A percentile compares a stretch with the other conserved stretches of the same genome.
Evolutionary conservation across 257 asterid genomes (phyloP).

Genomic region (Capsicum pubescens): DNA sequence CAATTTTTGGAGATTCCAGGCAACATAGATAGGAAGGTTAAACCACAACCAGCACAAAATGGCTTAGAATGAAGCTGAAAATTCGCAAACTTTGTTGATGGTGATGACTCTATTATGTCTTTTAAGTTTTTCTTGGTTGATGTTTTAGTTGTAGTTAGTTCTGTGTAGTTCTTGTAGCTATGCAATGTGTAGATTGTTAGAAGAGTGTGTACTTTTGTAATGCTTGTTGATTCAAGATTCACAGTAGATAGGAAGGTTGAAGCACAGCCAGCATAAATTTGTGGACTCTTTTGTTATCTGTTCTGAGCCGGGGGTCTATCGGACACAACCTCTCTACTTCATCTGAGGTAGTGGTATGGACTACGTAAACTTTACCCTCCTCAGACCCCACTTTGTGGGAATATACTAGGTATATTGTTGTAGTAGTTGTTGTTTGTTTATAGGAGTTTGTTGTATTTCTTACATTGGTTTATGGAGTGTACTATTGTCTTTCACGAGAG

Average conservation of each 20-base stretch:
- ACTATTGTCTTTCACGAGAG: too few species aligned
- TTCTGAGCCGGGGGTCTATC: too few species aligned
- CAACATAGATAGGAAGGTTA: constrained; percentile 69
- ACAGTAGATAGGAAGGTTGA: constrained; percentile 50
- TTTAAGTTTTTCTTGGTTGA: background rate
- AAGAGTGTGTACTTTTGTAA: background rate
- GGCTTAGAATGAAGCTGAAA: constrained; percentile 36
- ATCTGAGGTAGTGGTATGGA: too few species aligned
- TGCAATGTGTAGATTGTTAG: background rate
- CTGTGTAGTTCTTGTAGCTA: background rate
- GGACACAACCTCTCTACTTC: too few species aligned
- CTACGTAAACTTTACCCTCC: too few species aligned
- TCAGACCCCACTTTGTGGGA: too few species aligned
- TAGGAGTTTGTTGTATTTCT: too few species aligned
- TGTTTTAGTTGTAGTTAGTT: background rate
- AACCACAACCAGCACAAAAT: constrained; percentile 57
- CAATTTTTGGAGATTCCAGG: too few species aligned
- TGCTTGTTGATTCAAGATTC: constrained; percentile 13
- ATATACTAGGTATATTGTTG: too few species aligned
- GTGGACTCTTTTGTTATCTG: too few species aligned
- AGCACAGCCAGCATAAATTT: constrained; percentile 57
- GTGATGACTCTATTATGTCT: constrained; percentile 13
- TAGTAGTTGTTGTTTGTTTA: too few species aligned
- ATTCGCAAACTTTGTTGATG: background rate
- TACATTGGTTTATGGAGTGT: too few species aligned